Conservation (phyloP, 2,329 filamentous ascomycete genomes). For the Basipetospora chlamydospora region DNA sequence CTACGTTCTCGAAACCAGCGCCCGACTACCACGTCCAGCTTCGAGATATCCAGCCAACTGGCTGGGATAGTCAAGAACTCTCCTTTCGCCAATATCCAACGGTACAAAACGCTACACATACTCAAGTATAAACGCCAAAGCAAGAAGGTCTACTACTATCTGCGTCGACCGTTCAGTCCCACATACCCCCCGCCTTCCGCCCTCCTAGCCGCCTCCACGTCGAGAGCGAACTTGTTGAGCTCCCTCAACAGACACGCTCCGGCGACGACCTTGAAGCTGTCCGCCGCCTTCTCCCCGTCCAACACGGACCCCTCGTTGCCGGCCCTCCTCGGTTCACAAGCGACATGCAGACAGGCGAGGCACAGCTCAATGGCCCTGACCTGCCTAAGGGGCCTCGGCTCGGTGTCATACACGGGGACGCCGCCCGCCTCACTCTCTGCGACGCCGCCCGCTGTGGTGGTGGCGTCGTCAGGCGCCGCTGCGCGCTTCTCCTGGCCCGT, state of each 20-base stretch:
- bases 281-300: background rate
- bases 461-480: background rate
- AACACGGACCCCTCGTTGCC: background rate
- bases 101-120: too few relatives aligned
- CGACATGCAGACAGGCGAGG: slow-evolving; percentile 1
- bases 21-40: too few relatives aligned
- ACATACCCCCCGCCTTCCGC: background rate
- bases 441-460: background rate
- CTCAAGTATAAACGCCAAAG: too few relatives aligned
- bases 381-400: background rate
- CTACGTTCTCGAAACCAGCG: too few relatives aligned
- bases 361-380: slow-evolving; percentile 1
- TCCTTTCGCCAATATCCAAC: too few relatives aligned
- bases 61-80: too few relatives aligned
- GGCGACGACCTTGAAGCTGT: slow-evolving; percentile 2
- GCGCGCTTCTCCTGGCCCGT: slow-evolving; percentile 4
- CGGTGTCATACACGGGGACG: background rate
- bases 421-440: background rate
- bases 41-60: too few relatives aligned
- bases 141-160: too few relatives aligned
- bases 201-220: background rate
- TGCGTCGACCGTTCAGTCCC: too few relatives aligned
- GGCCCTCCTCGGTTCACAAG: background rate
- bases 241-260: slow-evolving; percentile 1
- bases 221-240: slow-evolving; percentile 1